phyloP scores from a whole-genome alignment of 2,329 filamentous ascomycete genomes.

The Stylonectria norvegica region DNA sequence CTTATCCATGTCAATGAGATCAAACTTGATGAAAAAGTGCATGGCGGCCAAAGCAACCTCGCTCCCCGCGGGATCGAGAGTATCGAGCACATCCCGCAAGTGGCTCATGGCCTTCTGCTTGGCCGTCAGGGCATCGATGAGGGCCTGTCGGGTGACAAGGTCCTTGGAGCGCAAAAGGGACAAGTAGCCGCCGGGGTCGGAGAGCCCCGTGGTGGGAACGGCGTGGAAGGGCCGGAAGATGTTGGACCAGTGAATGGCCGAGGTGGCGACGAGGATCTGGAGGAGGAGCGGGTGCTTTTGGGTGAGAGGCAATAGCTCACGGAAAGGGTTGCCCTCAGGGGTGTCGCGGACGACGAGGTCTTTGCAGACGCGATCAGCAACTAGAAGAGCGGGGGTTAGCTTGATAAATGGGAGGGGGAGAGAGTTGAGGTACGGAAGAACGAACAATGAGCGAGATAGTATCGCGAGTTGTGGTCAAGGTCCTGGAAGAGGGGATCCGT shows the following conservation, averaged over 20 bases:
- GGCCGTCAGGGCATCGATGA: conserved; percentile 46
- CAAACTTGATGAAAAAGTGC: conserved; percentile 50
- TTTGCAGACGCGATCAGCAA: conserved; percentile 49
- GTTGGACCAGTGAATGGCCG: conserved; percentile 49
- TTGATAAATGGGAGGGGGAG: conserved; percentile 2
- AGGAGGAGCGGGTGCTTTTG: conserved; percentile 44
- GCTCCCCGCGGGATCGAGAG: conserved; percentile 38
- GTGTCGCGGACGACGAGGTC: conserved; percentile 51
- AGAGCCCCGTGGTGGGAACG: conserved; percentile 29
- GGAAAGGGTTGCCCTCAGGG: conserved; percentile 45
- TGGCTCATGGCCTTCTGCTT: conserved; percentile 46
- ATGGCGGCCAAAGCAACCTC: conserved; percentile 47
- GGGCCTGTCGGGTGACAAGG: conserved; percentile 36
- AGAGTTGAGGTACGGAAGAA: too few species aligned
- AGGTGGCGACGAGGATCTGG: conserved; percentile 48
- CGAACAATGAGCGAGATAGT: conserved; percentile 50
- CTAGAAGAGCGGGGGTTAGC: conserved; percentile 24
- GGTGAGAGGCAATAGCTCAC: conserved; percentile 47
- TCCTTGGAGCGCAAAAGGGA: conserved; percentile 37
- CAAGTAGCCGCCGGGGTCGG: conserved; percentile 36
- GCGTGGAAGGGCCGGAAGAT: conserved; percentile 35
- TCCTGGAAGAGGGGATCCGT: conserved; percentile 56
- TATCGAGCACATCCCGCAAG: conserved; percentile 39
- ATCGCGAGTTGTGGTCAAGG: conserved; percentile 43
- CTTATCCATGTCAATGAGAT: conserved; percentile 47